Evolutionary conservation across 495 filamentous ascomycete species (phyloP).

Genomic region (Aspergillus leporis): DNA sequence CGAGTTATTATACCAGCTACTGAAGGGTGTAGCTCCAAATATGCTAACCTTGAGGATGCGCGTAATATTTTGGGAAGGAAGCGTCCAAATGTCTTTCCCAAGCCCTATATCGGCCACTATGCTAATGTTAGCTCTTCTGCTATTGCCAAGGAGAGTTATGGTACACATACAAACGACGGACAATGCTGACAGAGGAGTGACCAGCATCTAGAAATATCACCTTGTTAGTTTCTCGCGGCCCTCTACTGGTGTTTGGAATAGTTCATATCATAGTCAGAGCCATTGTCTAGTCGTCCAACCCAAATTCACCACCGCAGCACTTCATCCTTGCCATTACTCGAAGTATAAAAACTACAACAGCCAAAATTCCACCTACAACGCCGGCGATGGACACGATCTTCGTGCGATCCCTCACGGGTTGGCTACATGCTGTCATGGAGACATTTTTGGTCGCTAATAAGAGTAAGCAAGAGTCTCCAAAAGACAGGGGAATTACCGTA

Average conservation of each 20-base stretch:
- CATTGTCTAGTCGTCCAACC: conserved; percentile 35
- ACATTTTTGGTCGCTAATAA: conserved; percentile 35
- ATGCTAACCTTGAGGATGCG: conserved; percentile 31
- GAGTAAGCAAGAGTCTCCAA: neutral
- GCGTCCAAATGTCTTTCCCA: conserved; percentile 48
- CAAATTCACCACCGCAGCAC: conserved; percentile 28
- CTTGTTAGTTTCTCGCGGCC: neutral
- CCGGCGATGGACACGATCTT: conserved; percentile 27
- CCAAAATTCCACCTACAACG: conserved; percentile 24
- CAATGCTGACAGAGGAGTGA: conserved; percentile 27
- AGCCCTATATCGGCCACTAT: conserved; percentile 41
- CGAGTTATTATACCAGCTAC: conserved; percentile 2
- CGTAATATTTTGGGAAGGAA: conserved; percentile 48
- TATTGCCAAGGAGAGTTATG: neutral
- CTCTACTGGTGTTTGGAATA: neutral
- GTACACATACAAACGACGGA: conserved; percentile 28
- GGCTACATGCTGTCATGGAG: conserved; percentile 27
- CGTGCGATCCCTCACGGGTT: conserved; percentile 29
- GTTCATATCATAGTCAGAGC: conserved; percentile 29
- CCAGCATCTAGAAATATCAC: conserved; percentile 17
- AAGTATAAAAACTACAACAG: conserved; percentile 28
- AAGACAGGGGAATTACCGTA: conserved; percentile 11
- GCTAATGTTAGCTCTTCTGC: conserved; percentile 1
- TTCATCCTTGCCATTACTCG: conserved; percentile 28
- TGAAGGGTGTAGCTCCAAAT: neutral